A percentile compares a stretch with the other conserved stretches of the same genome.
Conservation (phyloP, 139 green algal genomes). For the Chlamydomonas asymmetrica region DNA sequence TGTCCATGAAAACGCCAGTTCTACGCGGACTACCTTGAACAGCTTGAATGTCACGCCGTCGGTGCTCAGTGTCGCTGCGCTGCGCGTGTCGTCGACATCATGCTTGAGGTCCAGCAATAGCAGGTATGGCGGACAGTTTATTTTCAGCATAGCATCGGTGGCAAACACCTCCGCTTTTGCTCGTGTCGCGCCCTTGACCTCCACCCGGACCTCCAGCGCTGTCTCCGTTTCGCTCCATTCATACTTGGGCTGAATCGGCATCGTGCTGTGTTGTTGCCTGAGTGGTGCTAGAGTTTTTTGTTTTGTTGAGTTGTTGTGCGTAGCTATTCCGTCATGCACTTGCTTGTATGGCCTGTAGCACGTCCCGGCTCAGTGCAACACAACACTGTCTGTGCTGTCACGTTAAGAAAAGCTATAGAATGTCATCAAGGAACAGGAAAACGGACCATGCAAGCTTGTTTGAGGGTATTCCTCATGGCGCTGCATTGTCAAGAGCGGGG, state of each 20-base stretch:
- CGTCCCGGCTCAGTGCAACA: not conserved
- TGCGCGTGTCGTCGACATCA: slow-evolving; percentile 49
- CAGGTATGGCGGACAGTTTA: slow-evolving; percentile 65
- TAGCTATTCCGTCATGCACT: not conserved
- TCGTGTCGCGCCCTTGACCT: slow-evolving; percentile 42
- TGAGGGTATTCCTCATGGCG: too few relatives aligned
- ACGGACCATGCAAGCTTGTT: too few relatives aligned
- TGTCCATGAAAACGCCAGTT: too few relatives aligned
- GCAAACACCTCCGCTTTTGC: slow-evolving; percentile 56
- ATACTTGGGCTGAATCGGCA: slow-evolving; percentile 59
- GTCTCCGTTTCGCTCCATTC: slow-evolving; percentile 56
- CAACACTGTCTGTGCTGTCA: not conserved
- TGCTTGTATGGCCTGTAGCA: too few relatives aligned
- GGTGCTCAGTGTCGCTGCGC: slow-evolving; percentile 38
- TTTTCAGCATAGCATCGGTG: slow-evolving; percentile 61
- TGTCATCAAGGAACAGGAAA: too few relatives aligned
- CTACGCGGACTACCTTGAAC: slow-evolving; percentile 50
- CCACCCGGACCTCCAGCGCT: slow-evolving; percentile 43
- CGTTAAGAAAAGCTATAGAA: not conserved
- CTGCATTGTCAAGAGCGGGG: too few relatives aligned
- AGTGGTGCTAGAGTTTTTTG: not conserved
- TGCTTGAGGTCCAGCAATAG: slow-evolving; percentile 61
- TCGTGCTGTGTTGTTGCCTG: slow-evolving; percentile 11
- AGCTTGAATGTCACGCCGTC: slow-evolving; percentile 33
- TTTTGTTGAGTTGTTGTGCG: not conserved